Base-by-base conservation (phyloP, 768 basidiomycete species). In the Mycena alexandri region DNA sequence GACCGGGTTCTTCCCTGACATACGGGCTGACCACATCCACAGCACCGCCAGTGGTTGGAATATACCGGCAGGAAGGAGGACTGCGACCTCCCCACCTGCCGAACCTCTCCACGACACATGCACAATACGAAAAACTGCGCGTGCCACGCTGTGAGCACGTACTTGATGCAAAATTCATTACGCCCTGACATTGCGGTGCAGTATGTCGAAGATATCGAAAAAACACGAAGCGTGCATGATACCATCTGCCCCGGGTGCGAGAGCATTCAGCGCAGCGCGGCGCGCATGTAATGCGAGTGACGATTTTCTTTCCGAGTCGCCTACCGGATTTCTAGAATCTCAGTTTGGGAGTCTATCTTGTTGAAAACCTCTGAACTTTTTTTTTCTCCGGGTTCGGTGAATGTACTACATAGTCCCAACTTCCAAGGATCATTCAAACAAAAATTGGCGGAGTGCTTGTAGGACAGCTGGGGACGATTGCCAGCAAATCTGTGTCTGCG, bases 121-220 rank as follows among this genome's bases (percentile, higher is more conserved):
- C 64, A 65, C 36, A 11, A 13, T 13, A 38, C 21, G n/a, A 13
- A 51, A 3, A 44, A 65, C 8, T 60, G 64, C n/a, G 25, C 24
- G 9, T 63, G 61, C 33, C 51, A 22, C 17, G 50, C 52, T 19
- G 61, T 63, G 16, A 21, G 42, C 46, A 11, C 25, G 38, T 50
- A 34, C 51, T 19, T 2, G 22, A 12, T 10, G 1, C 5, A 9
- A 5, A 10, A 11, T 22, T 29, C 22, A 24, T 25, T 21, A n/a
- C 36, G 21, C 9, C 42, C 21, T 25, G 10, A 22, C 16, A 38
- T 38, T 14, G 38, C 2, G 38, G 5, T 42, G 33, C 24, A 63
- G 61, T 63, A 63, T 22, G 52, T 63, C 12, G 52, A 63, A n/a
- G 61, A 63, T 42, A 63, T 63, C 17, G 61, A 63, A n/a, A 63